Evolutionary conservation across 306 rosid genomes (phyloP), one percentile per base, ranked within the genome.

Genomic region (Dicorynia guianensis): DNA sequence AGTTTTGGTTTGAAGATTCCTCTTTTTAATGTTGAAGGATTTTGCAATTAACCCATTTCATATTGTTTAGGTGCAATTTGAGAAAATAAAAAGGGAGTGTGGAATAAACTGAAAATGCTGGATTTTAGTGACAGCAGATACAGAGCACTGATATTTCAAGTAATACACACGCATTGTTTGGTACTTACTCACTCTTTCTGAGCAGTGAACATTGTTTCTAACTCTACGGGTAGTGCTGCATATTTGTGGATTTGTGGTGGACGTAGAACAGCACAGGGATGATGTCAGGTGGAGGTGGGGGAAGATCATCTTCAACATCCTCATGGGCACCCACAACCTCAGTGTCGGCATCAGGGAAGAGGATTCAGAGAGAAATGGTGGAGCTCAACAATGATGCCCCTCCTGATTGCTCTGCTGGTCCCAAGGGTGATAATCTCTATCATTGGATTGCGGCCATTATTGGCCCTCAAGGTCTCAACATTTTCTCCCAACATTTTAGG

Each of bases 381-480:
- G 97, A 91, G 76, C 91, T 94, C 50, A 84, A 88, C 87, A 66
- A 52, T 53, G 93, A 91, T 54, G 93, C 97, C 49, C 96, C 98
- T 80, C 86, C 91, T 7, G 77, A 86, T 43, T 94, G 90, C 83
- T 89, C 93, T 33, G 98, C 97, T 33, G 97, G 98, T 5, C 97
- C 98, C 19, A 94, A 91, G 81, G 98, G 98, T 13, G 98, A 94
- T 80, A 94, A 94, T 71, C 93, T 94, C 71, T 94, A 91, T 72
- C 91, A 94, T 64, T 94, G 98, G 97, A 81, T 94, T 48, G 98
- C 97, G n/a, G 88, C 97, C 53, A 72, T 94, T 46, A 81, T 90
- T 11, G 98, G 98, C 2, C 85, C 96, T 69, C 69, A 91, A 60
- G 96, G 98, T 90, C 8, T 54, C 11, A 11, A 14, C 17, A 13